These are phyloP conservation scores for Lodderomyces elongisporus DNA, from an alignment of 1,139 yeast species.

Conservation along the genomic window DNA sequence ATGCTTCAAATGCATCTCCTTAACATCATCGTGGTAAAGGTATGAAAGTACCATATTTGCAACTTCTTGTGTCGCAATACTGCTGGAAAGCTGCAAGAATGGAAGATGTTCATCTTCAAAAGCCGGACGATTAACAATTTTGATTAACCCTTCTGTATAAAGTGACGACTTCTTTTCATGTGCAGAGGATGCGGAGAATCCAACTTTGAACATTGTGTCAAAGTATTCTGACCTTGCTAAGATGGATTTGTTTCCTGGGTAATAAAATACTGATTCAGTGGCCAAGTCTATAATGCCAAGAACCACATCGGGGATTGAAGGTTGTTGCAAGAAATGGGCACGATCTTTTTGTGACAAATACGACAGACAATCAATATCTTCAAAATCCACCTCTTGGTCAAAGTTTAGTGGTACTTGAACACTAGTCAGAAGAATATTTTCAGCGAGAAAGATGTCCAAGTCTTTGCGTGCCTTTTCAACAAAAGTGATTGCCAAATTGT, in stretches of 20 bases:
- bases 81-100: constrained; percentile 24
- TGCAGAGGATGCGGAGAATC: constrained; percentile 21
- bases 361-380: constrained; percentile 24
- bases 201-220: constrained; percentile 58
- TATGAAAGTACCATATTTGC: constrained; percentile 53
- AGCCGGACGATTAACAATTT: constrained; percentile 21
- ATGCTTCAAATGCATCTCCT: constrained; percentile 40
- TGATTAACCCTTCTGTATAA: neutral
- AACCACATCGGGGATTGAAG: constrained; percentile 47
- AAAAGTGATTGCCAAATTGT: constrained; percentile 39
- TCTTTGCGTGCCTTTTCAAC: constrained; percentile 46
- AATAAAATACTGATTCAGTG: constrained; percentile 28
- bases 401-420: constrained; percentile 11
- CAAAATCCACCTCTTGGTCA: constrained; percentile 23
- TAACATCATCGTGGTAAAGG: constrained; percentile 56
- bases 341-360: constrained; percentile 17
- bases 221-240: constrained; percentile 60
- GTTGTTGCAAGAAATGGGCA: constrained; percentile 17
- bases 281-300: constrained; percentile 33
- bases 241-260: constrained; percentile 63
- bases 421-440: constrained; percentile 29
- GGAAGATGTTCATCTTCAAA: constrained; percentile 24
- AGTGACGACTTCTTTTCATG: constrained; percentile 9
- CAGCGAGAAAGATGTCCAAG: constrained; percentile 34
- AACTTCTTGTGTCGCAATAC: constrained; percentile 27